These are phyloP conservation scores for Closterium sp. DNA, from an alignment of 139 green algal genomes.

Conservation along the genomic window DNA sequence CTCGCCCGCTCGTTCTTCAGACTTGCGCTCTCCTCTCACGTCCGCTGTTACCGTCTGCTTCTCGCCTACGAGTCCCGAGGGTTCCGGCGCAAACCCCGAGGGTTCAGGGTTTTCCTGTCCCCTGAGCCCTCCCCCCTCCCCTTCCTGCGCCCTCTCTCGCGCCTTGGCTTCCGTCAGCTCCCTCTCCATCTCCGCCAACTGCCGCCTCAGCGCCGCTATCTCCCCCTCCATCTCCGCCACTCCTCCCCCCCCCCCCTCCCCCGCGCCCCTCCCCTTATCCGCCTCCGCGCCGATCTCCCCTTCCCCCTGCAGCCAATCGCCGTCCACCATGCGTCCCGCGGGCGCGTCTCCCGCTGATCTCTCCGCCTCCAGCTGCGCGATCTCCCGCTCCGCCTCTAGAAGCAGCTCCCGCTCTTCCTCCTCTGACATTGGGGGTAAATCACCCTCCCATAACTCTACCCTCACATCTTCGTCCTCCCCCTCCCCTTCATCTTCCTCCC, in stretches of 20 bases:
- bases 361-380: conserved; percentile 37
- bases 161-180: conserved; percentile 15
- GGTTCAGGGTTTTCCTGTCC: background rate
- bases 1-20: background rate
- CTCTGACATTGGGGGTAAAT: conserved; percentile 15
- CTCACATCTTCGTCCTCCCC: conserved; percentile 29
- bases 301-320: background rate
- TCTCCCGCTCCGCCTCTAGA: conserved; percentile 38
- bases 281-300: conserved; percentile 7
- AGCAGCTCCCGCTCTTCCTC: conserved; percentile 47
- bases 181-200: conserved; percentile 23
- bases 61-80: background rate
- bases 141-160: background rate
- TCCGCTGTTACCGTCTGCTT: background rate
- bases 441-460: conserved; percentile 47
- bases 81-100: background rate
- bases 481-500: conserved; percentile 28
- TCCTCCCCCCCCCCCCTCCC: background rate
- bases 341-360: background rate
- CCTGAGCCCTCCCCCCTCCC: background rate
- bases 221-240: conserved; percentile 33
- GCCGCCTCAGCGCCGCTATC: conserved; percentile 13
- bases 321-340: background rate
- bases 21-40: background rate
- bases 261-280: background rate